Evolutionary conservation across 352 stramenopile genomes (phyloP), one percentile per base, ranked within the genome.

Genomic region (Phytopythium litorale): DNA sequence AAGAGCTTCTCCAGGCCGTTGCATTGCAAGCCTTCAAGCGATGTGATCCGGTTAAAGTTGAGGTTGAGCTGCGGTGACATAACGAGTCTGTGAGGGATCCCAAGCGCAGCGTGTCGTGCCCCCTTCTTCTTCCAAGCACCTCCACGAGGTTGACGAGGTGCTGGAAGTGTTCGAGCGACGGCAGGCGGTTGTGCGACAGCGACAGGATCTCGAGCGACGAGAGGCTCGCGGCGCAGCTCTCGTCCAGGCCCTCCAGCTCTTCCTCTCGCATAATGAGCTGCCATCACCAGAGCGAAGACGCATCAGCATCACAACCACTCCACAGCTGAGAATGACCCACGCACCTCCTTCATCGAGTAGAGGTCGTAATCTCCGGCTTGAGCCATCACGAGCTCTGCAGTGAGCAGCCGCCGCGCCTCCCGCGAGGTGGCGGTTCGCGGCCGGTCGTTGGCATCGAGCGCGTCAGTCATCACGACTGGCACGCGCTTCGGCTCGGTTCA

Each of bases 241-340:
- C 68, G 49, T 91, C 72, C 30, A 92, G 37, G 7, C 63, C 64
- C 6, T 67, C 54, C 23, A 94, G 50, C 4, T 65, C 66, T 70
- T 91, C 81, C 59, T 91, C 79, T 1, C 85, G 83, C 52, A 94
- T 49, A 35, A 94, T 91, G 38, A 94, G 68, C 85, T 94, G 38
- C 19, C 43, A 28, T 16, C 40, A 16, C 9, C 7, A 50, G 19
- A 50, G 8, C 7, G 43, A 28, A 12, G 19, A 7, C 42, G 18
- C 5, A 16, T 46, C 2, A 46, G 18, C 19, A 21, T 46, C 40
- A 5, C 40, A n/a, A 11, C 40, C 18, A 4, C 19, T 40, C 38
- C 13, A 45, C 19, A 15, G 12, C 13, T 28, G 43, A 28, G 19
- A 12, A 5, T 28, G 43, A 15, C 8, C n/a, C 1, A 25, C 6